Conservation (phyloP, 306 rosid genomes). For the Ormosia emarginata region DNA sequence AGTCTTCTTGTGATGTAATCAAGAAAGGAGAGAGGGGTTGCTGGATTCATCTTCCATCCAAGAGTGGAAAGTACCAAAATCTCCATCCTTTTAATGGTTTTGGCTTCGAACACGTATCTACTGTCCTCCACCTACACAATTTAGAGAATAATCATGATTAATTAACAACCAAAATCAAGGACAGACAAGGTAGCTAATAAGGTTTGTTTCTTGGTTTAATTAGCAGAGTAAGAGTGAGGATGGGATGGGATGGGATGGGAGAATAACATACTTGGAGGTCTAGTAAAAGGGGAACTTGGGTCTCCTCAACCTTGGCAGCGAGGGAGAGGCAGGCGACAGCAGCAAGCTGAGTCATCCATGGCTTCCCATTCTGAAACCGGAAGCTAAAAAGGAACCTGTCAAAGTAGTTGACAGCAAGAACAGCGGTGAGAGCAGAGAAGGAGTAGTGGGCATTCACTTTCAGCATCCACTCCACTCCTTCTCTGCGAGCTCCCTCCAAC, state of each 20-base stretch:
- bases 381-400: slow-evolving; percentile 61
- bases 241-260: too few relatives aligned
- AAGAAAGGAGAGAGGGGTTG: slow-evolving; percentile 74
- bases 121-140: slow-evolving; percentile 64
- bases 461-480: slow-evolving; percentile 69
- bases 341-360: slow-evolving; percentile 87
- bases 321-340: slow-evolving; percentile 82
- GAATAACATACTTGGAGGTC: slow-evolving; percentile 84
- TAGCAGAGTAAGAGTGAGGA: too few relatives aligned
- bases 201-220: too few relatives aligned
- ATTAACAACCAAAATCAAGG: not conserved
- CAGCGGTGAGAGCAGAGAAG: slow-evolving; percentile 69
- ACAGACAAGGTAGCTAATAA: too few relatives aligned
- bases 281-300: slow-evolving; percentile 70
- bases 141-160: not conserved
- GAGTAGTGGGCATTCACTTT: slow-evolving; percentile 60
- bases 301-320: slow-evolving; percentile 91
- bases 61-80: slow-evolving; percentile 87
- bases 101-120: slow-evolving; percentile 65
- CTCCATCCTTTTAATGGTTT: slow-evolving; percentile 77
- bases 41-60: slow-evolving; percentile 86
- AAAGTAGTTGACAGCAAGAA: slow-evolving; percentile 76
- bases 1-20: slow-evolving; percentile 67
- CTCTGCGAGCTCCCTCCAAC: slow-evolving; percentile 47
- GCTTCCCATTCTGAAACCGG: slow-evolving; percentile 53